These are phyloP conservation scores for Coemansia aciculifera DNA, from an alignment of 192 early-diverging fungal genomes.

Conservation along the genomic window DNA sequence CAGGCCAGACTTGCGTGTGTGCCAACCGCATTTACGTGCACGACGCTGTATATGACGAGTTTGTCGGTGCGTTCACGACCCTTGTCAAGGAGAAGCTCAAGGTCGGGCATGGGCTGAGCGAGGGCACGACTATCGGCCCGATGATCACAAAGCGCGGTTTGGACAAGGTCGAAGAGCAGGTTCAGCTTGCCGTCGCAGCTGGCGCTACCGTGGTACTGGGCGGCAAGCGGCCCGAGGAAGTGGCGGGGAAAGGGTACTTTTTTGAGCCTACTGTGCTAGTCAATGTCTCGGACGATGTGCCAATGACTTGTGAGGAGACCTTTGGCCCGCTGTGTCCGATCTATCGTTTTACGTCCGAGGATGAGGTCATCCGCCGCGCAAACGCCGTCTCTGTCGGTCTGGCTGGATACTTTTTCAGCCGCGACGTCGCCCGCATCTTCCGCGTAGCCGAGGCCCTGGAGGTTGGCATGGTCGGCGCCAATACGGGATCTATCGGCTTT, in stretches of 20 bases:
- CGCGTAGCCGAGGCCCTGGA: conserved; percentile 79
- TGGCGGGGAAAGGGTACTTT: conserved; percentile 62
- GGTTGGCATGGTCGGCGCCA: conserved; percentile 90
- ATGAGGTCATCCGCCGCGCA: conserved; percentile 73
- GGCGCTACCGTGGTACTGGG: conserved; percentile 74
- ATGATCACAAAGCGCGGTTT: conserved; percentile 72
- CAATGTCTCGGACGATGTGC: conserved; percentile 68
- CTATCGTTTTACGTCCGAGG: conserved; percentile 73
- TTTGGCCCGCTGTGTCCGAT: conserved; percentile 90
- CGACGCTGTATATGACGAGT: conserved; percentile 61
- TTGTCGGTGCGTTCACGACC: conserved; percentile 66
- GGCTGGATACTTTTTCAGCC: conserved; percentile 83
- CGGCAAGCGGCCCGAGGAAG: conserved; percentile 49
- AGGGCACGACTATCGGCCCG: conserved; percentile 72
- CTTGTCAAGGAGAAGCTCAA: conserved; percentile 39
- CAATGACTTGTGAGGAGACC: conserved; percentile 75
- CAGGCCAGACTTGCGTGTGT: conserved; percentile 76
- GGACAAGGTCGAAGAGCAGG: conserved; percentile 66
- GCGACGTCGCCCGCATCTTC: conserved; percentile 72
- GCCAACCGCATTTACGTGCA: conserved; percentile 73
- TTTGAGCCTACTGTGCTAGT: conserved; percentile 80
- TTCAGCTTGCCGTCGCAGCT: conserved; percentile 68
- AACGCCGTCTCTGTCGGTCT: conserved; percentile 76
- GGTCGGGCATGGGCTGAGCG: conserved; percentile 75
- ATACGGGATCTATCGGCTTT: conserved; percentile 64